Percentiles rank a stretch among this genome's conserved stretches.
phyloP scores from a whole-genome alignment of 768 basidiomycete genomes.

The Polyporus arcularius region DNA sequence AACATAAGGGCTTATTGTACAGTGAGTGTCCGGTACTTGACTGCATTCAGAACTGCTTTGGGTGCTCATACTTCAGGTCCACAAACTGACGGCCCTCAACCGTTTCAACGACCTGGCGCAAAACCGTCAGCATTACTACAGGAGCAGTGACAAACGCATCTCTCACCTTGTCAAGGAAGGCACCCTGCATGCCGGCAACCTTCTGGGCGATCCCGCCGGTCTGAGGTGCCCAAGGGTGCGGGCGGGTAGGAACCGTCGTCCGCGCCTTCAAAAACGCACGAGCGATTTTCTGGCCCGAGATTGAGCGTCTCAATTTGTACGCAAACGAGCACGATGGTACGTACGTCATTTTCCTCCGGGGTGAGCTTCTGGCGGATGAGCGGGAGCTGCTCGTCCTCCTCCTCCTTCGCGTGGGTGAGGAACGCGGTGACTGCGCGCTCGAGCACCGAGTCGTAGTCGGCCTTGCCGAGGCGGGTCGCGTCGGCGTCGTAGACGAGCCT shows the following conservation, averaged over 20 bases:
- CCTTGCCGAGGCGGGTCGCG: constrained; percentile 4
- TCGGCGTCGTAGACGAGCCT: constrained; percentile 22
- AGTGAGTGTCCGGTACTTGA: too few species aligned
- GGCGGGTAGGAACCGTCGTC: constrained; percentile 21
- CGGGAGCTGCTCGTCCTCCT: constrained; percentile 22
- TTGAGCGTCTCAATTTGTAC: not conserved
- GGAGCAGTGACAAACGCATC: not conserved
- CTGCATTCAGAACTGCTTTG: constrained; percentile 3
- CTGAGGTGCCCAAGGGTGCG: constrained; percentile 25
- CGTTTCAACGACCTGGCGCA: constrained; percentile 18
- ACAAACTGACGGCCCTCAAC: constrained; percentile 21
- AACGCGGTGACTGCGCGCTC: constrained; percentile 17
- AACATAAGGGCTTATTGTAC: too few species aligned
- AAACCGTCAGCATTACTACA: not conserved
- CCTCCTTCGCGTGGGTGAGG: constrained; percentile 22
- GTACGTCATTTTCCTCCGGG: constrained; percentile 25
- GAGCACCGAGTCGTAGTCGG: constrained; percentile 22
- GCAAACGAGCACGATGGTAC: not conserved
- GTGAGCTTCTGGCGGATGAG: constrained; percentile 8
- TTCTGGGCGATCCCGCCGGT: constrained; percentile 25
- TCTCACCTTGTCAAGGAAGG: constrained; percentile 20
- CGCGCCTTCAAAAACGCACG: constrained; percentile 24
- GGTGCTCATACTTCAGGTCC: constrained; percentile 20
- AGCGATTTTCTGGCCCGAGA: constrained; percentile 14
- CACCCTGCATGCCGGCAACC: constrained; percentile 21